A percentile compares a stretch with the other conserved stretches of the same genome.
Evolutionary conservation across 2,329 filamentous ascomycete genomes (phyloP).

Genomic region (Botrytis fabae): DNA sequence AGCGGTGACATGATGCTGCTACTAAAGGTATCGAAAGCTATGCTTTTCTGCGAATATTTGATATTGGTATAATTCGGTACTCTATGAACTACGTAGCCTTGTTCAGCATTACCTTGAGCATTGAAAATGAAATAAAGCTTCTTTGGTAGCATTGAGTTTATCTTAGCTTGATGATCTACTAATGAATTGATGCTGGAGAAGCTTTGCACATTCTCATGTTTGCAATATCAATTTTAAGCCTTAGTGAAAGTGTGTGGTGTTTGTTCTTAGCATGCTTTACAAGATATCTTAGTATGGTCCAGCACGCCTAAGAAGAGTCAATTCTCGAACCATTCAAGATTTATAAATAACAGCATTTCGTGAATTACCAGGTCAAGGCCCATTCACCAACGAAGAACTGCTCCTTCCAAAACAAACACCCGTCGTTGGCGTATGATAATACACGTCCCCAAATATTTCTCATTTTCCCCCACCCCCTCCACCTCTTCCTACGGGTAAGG

Average conservation of each 20-base stretch:
- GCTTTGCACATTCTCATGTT: background rate
- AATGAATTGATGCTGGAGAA: background rate
- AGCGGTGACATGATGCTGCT: background rate
- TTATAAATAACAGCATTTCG: background rate
- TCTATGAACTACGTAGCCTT: background rate
- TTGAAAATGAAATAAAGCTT: background rate
- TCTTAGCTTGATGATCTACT: background rate
- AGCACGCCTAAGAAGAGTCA: fast-evolving
- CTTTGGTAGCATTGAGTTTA: background rate
- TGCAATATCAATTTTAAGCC: background rate
- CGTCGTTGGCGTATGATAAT: background rate
- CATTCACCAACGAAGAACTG: background rate
- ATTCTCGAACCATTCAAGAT: fast-evolving
- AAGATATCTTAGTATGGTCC: fast-evolving
- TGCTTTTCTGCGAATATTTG: fast-evolving
- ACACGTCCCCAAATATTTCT: background rate
- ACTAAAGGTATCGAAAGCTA: background rate
- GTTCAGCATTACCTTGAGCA: background rate
- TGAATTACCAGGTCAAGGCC: background rate
- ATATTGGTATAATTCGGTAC: background rate
- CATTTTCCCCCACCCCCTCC: too few species aligned
- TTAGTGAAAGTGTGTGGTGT: background rate
- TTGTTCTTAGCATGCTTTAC: background rate
- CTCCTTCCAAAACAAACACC: background rate
- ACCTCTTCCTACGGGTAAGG: too few species aligned